Percentiles rank a stretch among this genome's conserved stretches.
Conservation (phyloP, 352 stramenopile genomes). For the Saprolegnia parasitica region DNA sequence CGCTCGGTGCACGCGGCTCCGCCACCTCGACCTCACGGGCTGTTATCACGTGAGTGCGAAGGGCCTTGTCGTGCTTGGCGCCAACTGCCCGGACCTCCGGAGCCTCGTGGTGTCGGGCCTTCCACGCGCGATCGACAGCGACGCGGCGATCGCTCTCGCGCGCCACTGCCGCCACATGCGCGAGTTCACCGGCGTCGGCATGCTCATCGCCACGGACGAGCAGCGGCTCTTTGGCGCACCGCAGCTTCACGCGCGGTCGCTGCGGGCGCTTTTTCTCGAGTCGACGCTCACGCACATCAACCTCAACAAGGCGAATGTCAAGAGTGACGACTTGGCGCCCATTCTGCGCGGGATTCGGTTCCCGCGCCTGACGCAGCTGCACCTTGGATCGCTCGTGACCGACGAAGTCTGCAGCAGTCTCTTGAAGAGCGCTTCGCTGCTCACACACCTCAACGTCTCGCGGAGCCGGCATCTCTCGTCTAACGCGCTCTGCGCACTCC, state of each 20-base stretch:
- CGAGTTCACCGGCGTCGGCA: conserved; percentile 47
- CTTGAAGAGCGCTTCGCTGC: conserved; percentile 32
- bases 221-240: conserved; percentile 65
- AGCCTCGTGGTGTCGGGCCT: conserved; percentile 58
- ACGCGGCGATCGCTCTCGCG: conserved; percentile 35
- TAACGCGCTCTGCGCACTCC: conserved; percentile 47
- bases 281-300: conserved; percentile 41
- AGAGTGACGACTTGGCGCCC: conserved; percentile 41
- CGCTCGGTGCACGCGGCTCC: conserved; percentile 41
- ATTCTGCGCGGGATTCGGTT: conserved; percentile 27
- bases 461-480: conserved; percentile 70
- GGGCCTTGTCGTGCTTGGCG: conserved; percentile 38
- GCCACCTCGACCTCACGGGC: conserved; percentile 51
- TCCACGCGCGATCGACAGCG: conserved; percentile 36
- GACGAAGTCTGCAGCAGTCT: conserved; percentile 54
- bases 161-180: conserved; percentile 39
- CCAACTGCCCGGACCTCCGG: conserved; percentile 39
- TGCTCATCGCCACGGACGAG: conserved; percentile 50
- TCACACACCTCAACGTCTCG: conserved; percentile 52
- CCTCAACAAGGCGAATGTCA: conserved; percentile 54
- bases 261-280: conserved; percentile 34
- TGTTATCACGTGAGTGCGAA: conserved; percentile 62
- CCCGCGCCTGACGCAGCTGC: conserved; percentile 42
- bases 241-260: conserved; percentile 35
- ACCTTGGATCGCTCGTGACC: conserved; percentile 56